These are phyloP conservation scores for Alternaria atra DNA, from an alignment of 2,329 filamentous ascomycete genomes.

Conservation along the genomic window DNA sequence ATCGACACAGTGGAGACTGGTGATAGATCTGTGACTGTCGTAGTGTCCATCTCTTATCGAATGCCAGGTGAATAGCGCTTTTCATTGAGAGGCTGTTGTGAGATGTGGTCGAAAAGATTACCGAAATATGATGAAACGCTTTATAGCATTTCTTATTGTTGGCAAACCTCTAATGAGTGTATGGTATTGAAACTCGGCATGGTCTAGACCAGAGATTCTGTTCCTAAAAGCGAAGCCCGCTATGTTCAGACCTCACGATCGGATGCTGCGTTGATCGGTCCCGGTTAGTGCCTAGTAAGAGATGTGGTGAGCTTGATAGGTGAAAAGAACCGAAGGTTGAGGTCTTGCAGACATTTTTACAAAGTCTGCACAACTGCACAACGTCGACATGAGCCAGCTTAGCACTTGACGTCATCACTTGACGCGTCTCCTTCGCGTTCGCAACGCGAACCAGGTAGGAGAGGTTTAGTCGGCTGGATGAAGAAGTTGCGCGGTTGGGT, in stretches of 20 bases:
- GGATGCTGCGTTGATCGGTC: neutral
- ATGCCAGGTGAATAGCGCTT: neutral
- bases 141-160: neutral
- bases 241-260: neutral
- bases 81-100: neutral
- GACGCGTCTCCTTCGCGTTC: neutral
- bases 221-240: neutral
- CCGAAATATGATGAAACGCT: neutral
- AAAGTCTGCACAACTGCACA: constrained; percentile 5
- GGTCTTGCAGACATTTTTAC: neutral
- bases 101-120: neutral
- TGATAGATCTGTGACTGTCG: neutral
- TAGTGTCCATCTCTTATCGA: neutral
- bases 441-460: too few species aligned
- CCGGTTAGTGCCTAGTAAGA: neutral
- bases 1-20: neutral
- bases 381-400: neutral
- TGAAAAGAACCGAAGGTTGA: neutral
- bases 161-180: neutral
- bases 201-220: neutral
- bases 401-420: neutral
- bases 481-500: too few species aligned
- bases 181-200: neutral
- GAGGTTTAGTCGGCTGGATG: too few species aligned
- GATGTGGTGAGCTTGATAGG: neutral